Conservation (phyloP, 2,329 filamentous ascomycete species). For the Neopestalotiopsis clavispora region DNA sequence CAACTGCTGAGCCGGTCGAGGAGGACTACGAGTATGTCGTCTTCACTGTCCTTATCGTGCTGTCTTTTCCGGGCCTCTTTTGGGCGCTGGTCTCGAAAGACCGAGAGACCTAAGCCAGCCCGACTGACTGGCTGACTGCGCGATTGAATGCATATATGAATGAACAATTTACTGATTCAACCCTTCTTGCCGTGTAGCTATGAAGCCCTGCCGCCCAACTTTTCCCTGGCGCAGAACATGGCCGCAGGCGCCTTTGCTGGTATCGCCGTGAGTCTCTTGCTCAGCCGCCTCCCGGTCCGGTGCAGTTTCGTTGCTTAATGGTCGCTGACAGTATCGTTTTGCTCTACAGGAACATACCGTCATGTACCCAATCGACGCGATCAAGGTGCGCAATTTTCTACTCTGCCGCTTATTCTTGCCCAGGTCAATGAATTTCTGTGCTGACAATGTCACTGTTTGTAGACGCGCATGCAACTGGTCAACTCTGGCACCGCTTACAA, state of each 20-base stretch:
- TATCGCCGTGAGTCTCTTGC: conserved; percentile 72
- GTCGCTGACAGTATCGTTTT: conserved; percentile 23
- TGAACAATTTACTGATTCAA: conserved; percentile 17
- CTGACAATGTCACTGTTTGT: conserved; percentile 24
- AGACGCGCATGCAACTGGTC: conserved; percentile 98
- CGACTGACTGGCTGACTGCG: conserved; percentile 2
- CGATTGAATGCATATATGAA: neutral
- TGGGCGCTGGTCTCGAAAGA: neutral
- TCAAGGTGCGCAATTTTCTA: conserved; percentile 71
- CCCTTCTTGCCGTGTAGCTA: conserved; percentile 58
- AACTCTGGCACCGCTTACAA: conserved; percentile 84
- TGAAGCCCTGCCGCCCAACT: conserved; percentile 92
- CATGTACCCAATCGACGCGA: conserved; percentile 98
- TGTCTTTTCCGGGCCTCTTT: neutral
- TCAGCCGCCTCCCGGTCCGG: conserved; percentile 5
- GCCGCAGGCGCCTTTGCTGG: conserved; percentile 94
- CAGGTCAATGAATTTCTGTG: conserved; percentile 16
- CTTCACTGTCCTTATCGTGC: neutral
- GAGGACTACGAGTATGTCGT: conserved; percentile 70
- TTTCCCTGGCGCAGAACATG: conserved; percentile 95
- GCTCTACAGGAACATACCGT: conserved; percentile 84
- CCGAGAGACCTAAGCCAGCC: conserved; percentile 9
- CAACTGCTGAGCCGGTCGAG: conserved; percentile 60
- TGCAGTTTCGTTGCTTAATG: neutral
- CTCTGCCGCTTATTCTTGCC: conserved; percentile 17